A percentile compares a stretch with the other conserved stretches of the same genome.
phyloP scores from a whole-genome alignment of 768 basidiomycete species.

The Mycena albidolilacea region DNA sequence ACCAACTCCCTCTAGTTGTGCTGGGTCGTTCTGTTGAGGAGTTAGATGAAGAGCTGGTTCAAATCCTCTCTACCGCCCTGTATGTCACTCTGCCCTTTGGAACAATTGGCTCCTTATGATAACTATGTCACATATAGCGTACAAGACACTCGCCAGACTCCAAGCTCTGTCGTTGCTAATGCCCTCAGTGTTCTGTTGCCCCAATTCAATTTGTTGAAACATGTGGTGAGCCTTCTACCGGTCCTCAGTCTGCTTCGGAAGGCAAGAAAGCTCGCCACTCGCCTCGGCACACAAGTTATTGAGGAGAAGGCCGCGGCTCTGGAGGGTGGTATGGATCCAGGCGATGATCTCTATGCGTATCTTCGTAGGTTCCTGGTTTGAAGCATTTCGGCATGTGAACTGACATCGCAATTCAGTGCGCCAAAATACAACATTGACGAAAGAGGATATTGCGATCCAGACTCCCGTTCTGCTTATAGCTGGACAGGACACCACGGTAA shows the following conservation, averaged over 20 bases:
- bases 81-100: neutral
- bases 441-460: constrained; percentile 3
- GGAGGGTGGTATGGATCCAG: neutral
- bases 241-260: constrained; percentile 1
- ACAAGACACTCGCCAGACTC: constrained; percentile 1
- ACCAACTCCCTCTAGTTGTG: constrained; percentile 7
- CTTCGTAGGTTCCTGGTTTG: neutral
- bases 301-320: too few relatives aligned
- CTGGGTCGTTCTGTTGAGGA: constrained; percentile 7
- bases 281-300: constrained; percentile 4
- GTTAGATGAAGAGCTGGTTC: constrained; percentile 8
- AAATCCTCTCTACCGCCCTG: neutral
- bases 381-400: constrained; percentile 4
- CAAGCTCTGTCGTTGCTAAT: neutral
- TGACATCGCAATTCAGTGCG: neutral
- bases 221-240: neutral
- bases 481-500: neutral
- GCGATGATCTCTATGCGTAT: neutral
- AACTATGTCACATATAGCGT: constrained; percentile 1
- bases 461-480: neutral
- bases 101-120: neutral
- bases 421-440: constrained; percentile 9
- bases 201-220: constrained; percentile 9
- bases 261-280: constrained; percentile 6
- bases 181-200: constrained; percentile 1